Evolutionary conservation across 2,329 filamentous ascomycete genomes (phyloP).

Genomic region (Ophiostoma piceae): DNA sequence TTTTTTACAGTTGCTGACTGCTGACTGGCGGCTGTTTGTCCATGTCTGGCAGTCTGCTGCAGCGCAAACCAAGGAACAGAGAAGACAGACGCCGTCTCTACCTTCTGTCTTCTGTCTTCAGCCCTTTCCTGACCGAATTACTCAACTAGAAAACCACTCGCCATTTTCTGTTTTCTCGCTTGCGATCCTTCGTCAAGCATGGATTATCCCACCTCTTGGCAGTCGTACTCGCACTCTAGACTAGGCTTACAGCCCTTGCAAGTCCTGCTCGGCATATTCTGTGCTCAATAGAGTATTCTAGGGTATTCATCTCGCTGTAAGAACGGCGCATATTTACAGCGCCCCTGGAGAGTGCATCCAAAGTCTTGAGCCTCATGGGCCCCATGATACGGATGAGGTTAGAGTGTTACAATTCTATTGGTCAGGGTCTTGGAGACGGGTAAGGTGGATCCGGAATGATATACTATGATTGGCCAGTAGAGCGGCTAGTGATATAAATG

Average conservation of each 20-base stretch:
- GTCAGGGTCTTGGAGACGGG: not conserved
- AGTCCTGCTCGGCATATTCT: too few relatives aligned
- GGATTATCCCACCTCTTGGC: too few relatives aligned
- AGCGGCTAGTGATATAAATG: not conserved
- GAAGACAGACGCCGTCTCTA: too few relatives aligned
- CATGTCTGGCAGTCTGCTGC: not conserved
- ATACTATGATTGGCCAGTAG: not conserved
- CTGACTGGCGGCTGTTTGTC: not conserved
- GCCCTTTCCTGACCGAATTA: too few relatives aligned
- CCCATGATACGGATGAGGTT: not conserved
- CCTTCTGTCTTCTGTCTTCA: too few relatives aligned
- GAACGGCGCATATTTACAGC: not conserved
- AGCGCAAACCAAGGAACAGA: too few relatives aligned
- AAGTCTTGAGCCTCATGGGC: not conserved
- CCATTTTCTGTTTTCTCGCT: not conserved
- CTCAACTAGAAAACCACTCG: not conserved
- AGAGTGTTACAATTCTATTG: not conserved
- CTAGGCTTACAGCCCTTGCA: too few relatives aligned
- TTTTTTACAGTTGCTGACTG: not conserved
- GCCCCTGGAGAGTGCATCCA: not conserved
- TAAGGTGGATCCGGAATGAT: not conserved
- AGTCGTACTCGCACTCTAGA: too few relatives aligned
- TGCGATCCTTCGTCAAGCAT: too few relatives aligned
- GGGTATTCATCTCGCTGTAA: too few relatives aligned
- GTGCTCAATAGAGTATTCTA: too few relatives aligned